Base-by-base conservation (phyloP, 225 moss, liverwort and hornwort genomes). In the Pseudoscleropodium purum region DNA sequence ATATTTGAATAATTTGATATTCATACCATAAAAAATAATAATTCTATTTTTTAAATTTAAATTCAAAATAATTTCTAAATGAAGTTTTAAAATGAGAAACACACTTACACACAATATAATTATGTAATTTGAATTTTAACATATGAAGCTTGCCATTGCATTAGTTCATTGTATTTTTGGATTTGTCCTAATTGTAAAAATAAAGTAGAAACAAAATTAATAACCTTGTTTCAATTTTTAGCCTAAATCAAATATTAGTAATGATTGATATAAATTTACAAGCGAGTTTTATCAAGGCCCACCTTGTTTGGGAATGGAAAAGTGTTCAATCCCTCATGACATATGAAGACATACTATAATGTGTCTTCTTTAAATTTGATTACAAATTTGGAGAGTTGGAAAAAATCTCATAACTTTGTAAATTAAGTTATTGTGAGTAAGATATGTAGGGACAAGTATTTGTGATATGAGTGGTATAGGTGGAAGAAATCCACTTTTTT, bases 11-110 rank as follows among this genome's bases (percentile, higher is more conserved):
- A 24, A 69, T n/a, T n/a, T 25, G 25, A 1, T 3, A 39, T 39
- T 39, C 15, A 24, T 39, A 39, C 25, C 14, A 39, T 25, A 18
- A 70, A 39, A 25, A 25, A 39, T 8, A 25, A 25, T 25, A 14
- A 14, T 14, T 39, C 8, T 5, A 39, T 25, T 2, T 70, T 39
- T 39, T 8, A 1, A 23, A n/a, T 24, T 69, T 13, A 4, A 69
- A 39, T 14, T 70, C 39, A 7, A n/a, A 39, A 70, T 8, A 2
- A 69, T 25, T 39, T 24, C 4, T 13, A 24, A 24, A 70, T 54
- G 12, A n/a, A 39, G 14, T n/a, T 2, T 7, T 13, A 2, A n/a
- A n/a, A 13, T 69, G 9, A 10, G 1, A 13, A 13, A 13, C 4
- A 8, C n/a, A n/a, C n/a, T n/a, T n/a, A n/a, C n/a, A n/a, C 7